Evolutionary conservation across 192 early-diverging fungal genomes (phyloP), one percentile per base, ranked within the genome.

Genomic region (Mortierella antarctica): DNA sequence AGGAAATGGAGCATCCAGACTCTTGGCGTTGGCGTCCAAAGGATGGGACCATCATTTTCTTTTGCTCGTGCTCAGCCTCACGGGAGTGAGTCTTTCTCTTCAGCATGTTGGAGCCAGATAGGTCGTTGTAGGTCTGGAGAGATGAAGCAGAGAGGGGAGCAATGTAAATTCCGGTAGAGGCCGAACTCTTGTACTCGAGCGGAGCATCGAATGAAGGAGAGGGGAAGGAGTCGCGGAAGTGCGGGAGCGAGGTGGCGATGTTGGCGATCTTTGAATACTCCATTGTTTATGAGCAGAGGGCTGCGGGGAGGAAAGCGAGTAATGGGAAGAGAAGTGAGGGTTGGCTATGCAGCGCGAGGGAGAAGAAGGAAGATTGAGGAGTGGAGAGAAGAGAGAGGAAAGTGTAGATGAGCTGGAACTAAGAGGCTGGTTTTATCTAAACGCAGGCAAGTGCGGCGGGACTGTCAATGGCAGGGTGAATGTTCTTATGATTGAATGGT

Each of bases 61-160:
- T 73, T 21, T 18, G 17, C 39, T 53, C 54, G 4, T 65, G 54
- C 21, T 23, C 14, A 17, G 42, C 46, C 31, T 65, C 64, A 45
- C 53, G 50, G 48, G 65, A 23, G 49, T 40, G 14, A 13, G 49
- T 49, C 45, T 66, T 66, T 8, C 64, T 63, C 72, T 74, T 56
- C 23, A 17, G 7, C 21, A 52, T 57, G 56, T 45, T 51, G 56
- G 53, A 56, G 42, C 52, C 41, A 40, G 53, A 23, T 23, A 64
- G 57, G 40, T 48, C 42, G 57, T 73, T 65, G 57, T 67, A 74
- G 7, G 64, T 55, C 40, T 65, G 63, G n/a, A 74, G 72, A 3
- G 72, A 65, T 13, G 63, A 74, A 51, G 72, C 72, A 23, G 72
- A 74, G 51, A 74, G 64, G 31, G 72, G 72, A 2, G 72, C 64